A percentile compares a stretch with the other conserved stretches of the same genome.
Conservation (phyloP, 768 basidiomycete species). For the Agaricus sinodeliciosus region DNA sequence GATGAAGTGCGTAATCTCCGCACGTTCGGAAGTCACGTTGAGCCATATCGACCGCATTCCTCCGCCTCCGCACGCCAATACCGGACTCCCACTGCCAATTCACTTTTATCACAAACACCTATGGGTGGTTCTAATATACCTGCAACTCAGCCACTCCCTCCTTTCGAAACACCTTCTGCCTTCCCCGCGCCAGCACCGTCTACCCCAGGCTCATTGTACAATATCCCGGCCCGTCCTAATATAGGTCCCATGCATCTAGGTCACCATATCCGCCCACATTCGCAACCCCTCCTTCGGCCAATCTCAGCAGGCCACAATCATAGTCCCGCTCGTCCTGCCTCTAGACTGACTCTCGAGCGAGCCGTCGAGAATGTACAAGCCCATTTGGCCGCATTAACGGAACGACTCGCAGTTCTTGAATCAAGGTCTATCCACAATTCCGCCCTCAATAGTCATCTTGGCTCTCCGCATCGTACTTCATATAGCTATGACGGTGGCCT, state of each 20-base stretch:
- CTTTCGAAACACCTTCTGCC: constrained; percentile 67
- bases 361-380: constrained; percentile 78
- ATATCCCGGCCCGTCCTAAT: constrained; percentile 29
- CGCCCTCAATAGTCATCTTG: constrained; percentile 29
- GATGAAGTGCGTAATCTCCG: constrained; percentile 42
- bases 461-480: constrained; percentile 8
- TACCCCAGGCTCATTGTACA: constrained; percentile 8
- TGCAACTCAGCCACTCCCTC: constrained; percentile 63
- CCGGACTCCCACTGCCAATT: constrained; percentile 67
- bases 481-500: neutral
- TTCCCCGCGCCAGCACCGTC: constrained; percentile 43
- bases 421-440: constrained; percentile 37
- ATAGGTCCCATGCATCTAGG: constrained; percentile 22
- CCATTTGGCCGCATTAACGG: constrained; percentile 74
- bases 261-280: constrained; percentile 21
- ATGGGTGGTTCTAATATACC: constrained; percentile 35
- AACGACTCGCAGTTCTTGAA: constrained; percentile 73
- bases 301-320: constrained; percentile 18
- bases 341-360: constrained; percentile 55
- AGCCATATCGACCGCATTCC: constrained; percentile 55
- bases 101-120: constrained; percentile 52
- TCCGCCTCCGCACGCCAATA: constrained; percentile 73
- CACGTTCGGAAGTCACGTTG: neutral
- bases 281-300: constrained; percentile 19
- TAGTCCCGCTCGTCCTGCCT: constrained; percentile 36